phyloP scores from a whole-genome alignment of 352 stramenopile genomes.

The Phytophthora syringae region DNA sequence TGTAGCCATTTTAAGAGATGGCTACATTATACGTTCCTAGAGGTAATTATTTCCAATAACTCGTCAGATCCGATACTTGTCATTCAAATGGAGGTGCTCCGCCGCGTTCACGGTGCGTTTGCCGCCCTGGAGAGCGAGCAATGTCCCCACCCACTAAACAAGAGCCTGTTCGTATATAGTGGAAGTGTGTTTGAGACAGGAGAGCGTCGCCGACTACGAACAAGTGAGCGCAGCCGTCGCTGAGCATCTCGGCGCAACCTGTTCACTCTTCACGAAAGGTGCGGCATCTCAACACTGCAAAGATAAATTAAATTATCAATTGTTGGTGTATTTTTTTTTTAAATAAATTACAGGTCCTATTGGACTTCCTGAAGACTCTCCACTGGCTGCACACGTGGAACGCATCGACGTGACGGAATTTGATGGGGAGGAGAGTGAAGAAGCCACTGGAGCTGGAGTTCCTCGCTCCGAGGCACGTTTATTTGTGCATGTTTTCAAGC shows the following conservation, averaged over 20 bases:
- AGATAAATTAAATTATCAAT: neutral
- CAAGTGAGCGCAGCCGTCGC: constrained; percentile 34
- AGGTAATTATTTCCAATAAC: neutral
- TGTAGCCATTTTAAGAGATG: constrained; percentile 28
- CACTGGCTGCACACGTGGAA: constrained; percentile 45
- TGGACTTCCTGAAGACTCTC: constrained; percentile 22
- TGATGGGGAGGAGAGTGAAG: constrained; percentile 17
- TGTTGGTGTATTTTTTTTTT: constrained; percentile 1
- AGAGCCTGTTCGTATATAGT: constrained; percentile 35
- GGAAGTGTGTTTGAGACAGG: constrained; percentile 58
- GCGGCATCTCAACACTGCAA: neutral
- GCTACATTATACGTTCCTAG: constrained; percentile 7
- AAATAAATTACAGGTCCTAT: constrained; percentile 48
- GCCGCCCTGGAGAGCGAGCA: neutral
- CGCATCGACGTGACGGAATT: constrained; percentile 55
- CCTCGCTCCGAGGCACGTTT: constrained; percentile 47
- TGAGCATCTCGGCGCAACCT: constrained; percentile 36
- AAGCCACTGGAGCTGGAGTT: constrained; percentile 14
- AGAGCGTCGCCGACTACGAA: constrained; percentile 52
- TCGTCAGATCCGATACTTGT: neutral
- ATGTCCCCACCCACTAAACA: neutral
- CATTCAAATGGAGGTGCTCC: constrained; percentile 10
- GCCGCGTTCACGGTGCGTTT: constrained; percentile 36
- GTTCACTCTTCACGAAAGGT: constrained; percentile 40
- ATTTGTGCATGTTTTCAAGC: constrained; percentile 75